Percentiles rank a stretch among this genome's conserved stretches.
These are phyloP conservation scores for Leucocoprinus sp. DNA, from an alignment of 768 basidiomycete genomes.

Conservation along the genomic window DNA sequence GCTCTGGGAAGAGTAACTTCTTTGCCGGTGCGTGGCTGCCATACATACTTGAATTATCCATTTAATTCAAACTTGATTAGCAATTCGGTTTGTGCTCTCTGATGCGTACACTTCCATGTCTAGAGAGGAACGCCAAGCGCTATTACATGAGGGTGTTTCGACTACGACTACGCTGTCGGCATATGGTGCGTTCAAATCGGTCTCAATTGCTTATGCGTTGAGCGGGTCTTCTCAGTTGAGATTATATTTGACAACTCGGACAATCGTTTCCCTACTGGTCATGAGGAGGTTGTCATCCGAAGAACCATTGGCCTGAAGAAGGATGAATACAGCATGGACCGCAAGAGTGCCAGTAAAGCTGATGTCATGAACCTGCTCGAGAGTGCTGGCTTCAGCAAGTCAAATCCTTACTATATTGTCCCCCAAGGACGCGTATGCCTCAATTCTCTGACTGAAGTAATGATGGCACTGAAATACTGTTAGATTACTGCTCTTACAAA, in stretches of 20 bases:
- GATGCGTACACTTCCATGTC: slow-evolving; percentile 97
- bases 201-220: background rate
- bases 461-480: slow-evolving; percentile 6
- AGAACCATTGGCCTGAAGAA: slow-evolving; percentile 97
- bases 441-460: background rate
- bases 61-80: slow-evolving; percentile 27
- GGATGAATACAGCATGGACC: slow-evolving; percentile 96
- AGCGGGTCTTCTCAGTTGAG: slow-evolving; percentile 53
- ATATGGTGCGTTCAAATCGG: slow-evolving; percentile 46
- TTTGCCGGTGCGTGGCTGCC: slow-evolving; percentile 66
- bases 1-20: slow-evolving; percentile 98
- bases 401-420: slow-evolving; percentile 99
- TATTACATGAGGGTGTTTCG: slow-evolving; percentile 92
- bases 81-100: slow-evolving; percentile 94
- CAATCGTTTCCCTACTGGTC: slow-evolving; percentile 87
- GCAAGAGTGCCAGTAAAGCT: slow-evolving; percentile 91
- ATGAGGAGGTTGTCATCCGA: slow-evolving; percentile 79
- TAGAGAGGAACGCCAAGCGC: slow-evolving; percentile 82
- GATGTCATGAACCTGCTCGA: slow-evolving; percentile 98
- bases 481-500: slow-evolving; percentile 96
- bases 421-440: slow-evolving; percentile 87
- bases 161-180: slow-evolving; percentile 86
- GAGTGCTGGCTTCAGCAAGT: slow-evolving; percentile 93
- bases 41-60: background rate
- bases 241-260: slow-evolving; percentile 95